Evolutionary conservation across 2,329 filamentous ascomycete species (phyloP), one percentile per base, ranked within the genome.

Genomic region (Talaromyces islandicus): DNA sequence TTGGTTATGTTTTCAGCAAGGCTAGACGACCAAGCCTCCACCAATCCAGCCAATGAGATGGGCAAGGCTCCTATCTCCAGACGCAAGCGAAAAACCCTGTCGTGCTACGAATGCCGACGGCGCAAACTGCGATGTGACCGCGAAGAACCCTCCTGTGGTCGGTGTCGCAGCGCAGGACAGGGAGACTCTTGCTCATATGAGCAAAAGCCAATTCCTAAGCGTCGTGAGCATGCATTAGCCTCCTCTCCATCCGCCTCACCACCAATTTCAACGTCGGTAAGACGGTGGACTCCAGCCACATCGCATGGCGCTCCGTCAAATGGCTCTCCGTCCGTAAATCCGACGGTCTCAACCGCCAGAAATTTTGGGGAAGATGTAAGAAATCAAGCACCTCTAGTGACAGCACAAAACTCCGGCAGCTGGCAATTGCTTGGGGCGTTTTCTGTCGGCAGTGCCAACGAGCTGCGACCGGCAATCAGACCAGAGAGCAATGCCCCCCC

Each of bases 41-140:
- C 12, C 12, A 19, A 17, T n/a, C 4, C 7, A 17, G 27, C 48
- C 24, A 29, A 52, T n/a, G 17, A 29, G 7, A 27, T n/a, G 24
- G 48, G 48, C 5, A 29, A n/a, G 14, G 7, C 4, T n/a, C 24
- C 24, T 12, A n/a, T 52, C 17, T n/a, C 19, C 14, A 27, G 48
- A 9, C 48, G 48, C 48, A 52, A 55, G 51, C 59, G 59, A 17
- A 61, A 61, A 32, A 61, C 59, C 12, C 55, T 61, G 7, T 61
- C 59, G 29, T 61, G 59, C 43, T 61, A 58, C 21, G 59, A 61
- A 2, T 61, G 59, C 50, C 56, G 59, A 29, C 55, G 59, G 7
- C 59, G 59, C 25, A 61, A 61, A 55, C 41, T 61, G 24, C 57
- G 54, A 52, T 61, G 66, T 54, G 66, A 67, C 52, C 66, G 64